A percentile compares a stretch with the other conserved stretches of the same genome.
phyloP scores from a whole-genome alignment of 192 early-diverging fungal species.

The Polychytrium aggregatum region DNA sequence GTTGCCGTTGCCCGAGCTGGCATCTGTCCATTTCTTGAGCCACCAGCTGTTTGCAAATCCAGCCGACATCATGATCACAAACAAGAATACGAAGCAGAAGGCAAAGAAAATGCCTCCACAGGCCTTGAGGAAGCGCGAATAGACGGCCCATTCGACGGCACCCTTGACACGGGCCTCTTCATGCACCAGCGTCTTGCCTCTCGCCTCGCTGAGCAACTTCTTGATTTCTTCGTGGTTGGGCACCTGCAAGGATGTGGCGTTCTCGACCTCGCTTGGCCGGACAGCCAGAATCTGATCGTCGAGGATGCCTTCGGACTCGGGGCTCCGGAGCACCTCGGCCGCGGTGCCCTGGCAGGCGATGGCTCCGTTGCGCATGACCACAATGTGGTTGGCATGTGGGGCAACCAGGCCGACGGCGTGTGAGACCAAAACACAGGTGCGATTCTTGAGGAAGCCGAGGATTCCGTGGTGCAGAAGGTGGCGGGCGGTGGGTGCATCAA shows the following conservation, averaged over 20 bases:
- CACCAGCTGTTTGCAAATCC: conserved; percentile 22
- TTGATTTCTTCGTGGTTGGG: no score
- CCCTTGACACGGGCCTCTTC: conserved; percentile 28
- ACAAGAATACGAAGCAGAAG: conserved; percentile 7
- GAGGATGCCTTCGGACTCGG: neutral
- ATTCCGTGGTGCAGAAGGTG: conserved; percentile 66
- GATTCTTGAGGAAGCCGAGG: conserved; percentile 48
- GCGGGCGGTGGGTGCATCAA: conserved; percentile 83
- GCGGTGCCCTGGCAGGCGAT: neutral
- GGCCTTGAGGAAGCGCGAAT: conserved; percentile 23
- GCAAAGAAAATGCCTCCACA: conserved; percentile 30
- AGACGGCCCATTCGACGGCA: conserved; percentile 20
- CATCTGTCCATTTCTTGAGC: conserved; percentile 27
- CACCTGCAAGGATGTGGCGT: neutral
- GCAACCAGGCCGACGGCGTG: conserved; percentile 37
- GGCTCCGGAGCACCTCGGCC: conserved; percentile 1
- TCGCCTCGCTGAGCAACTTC: neutral
- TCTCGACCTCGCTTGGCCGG: neutral
- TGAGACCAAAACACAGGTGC: conserved; percentile 74
- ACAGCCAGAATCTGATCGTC: neutral
- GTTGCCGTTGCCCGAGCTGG: neutral
- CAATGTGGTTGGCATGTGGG: conserved; percentile 14
- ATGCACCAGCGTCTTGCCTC: conserved; percentile 26
- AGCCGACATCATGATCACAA: conserved; percentile 8
- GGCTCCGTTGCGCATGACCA: conserved; percentile 12